Base-by-base conservation (phyloP, 345 rosid species). In the Euphorbia peplus region DNA sequence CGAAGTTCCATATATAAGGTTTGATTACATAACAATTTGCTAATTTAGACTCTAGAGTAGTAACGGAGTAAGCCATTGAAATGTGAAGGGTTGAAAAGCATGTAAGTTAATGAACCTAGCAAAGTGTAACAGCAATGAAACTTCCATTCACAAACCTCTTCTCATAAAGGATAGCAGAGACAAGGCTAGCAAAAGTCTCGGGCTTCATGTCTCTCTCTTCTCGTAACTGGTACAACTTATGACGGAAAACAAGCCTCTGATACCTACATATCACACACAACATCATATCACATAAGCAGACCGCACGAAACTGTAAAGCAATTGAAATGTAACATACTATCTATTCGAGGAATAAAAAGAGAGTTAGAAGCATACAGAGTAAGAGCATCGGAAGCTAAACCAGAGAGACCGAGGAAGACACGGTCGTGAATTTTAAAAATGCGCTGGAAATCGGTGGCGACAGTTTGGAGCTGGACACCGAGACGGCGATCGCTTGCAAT, bases 161-260 rank as follows among this genome's bases (percentile, higher is more conserved):
- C 84, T 91, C 99, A 53, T 91, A 91, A 46, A 95, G 98, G 52
- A 93, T 61, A 63, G 97, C 96, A 1, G 99, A 95, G 66, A 95
- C 99, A 26, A 91, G 88, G 79, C 86, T 95, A 3, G 98, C 97
- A 76, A 91, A 95, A 10, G 98, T 93, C 75, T 93, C 97, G n/a
- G 98, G 98, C 76, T 91, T 93, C 96, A 93, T 91, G 71, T 91
- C 99, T 77, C 99, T 88, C 80, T 93, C 99, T 74, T 93, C 99
- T 52, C 91, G 83, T 32, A 93, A 88, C 86, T 91, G 90, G 61
- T 93, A 93, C 66, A 91, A 70, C 70, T 93, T 95, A 76, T 91
- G 95, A 61, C 96, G 87, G 68, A 91, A 95, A 75, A 88, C 89
- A 60, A 95, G 78, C 63, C 97, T 83, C 83, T 95, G 99, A 77